Evolutionary conservation across 441 rosid genomes (phyloP), one percentile per base, ranked within the genome.

Genomic region (Adansonia gregorii): DNA sequence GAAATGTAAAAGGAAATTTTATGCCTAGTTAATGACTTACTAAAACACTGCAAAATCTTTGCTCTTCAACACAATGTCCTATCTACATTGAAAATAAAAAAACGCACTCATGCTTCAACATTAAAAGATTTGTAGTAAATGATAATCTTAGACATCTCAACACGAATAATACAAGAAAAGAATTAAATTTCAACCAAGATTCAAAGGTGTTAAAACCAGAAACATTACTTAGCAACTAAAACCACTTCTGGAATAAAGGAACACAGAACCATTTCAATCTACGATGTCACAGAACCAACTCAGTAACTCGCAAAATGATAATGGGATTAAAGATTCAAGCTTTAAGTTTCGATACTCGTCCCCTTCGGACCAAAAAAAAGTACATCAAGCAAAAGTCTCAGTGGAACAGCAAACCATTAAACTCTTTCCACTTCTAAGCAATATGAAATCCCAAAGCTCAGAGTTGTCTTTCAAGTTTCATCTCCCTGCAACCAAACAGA

Each of bases 361-460:
- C 52, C 20, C 10, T 11, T 46, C 2, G 11, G 8, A 41, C 6
- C 19, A 41, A 7, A 66, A n/a, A 66, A 24, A 0, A 22, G 19
- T 0, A 35, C 6, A 17, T n/a, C 22, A 39, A 65, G 6, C 67
- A 15, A 14, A 31, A 63, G 67, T 27, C 67, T 58, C 67, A 5
- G 46, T 64, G 15, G 39, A 11, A 61, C n/a, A 24, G 14, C 12
- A 24, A 61, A 61, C 3, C 3, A 64, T 64, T 31, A 64, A 14
- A 65, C 24, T 15, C 39, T 46, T 39, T 65, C 35, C 31, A 45
- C 9, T 67, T 67, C 31, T 4, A 67, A 67, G 54, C 72, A 67
- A 66, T 46, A 67, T 46, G 8, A 67, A 69, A 49, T 69, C 58
- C 41, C 31, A 68, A 49, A 69, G 73, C 11, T 69, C 73, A 49